Percentiles rank a stretch among this genome's conserved stretches.
phyloP scores from a whole-genome alignment of 202 grass and related monocot genomes.

The Panicum virgatum region DNA sequence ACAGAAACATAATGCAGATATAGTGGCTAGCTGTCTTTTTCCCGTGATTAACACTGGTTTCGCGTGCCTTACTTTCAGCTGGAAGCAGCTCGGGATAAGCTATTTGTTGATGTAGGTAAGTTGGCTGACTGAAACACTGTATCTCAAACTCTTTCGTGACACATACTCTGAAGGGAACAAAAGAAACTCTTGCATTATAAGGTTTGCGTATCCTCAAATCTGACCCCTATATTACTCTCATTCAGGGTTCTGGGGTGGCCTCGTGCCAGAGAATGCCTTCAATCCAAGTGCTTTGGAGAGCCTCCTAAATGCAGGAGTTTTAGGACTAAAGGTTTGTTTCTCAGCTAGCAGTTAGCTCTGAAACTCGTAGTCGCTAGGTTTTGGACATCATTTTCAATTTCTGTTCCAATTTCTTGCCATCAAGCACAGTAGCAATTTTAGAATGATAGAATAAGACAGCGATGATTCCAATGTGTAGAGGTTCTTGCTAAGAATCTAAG shows the following conservation, averaged over 20 bases:
- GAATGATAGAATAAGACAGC: not conserved
- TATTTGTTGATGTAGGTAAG: constrained; percentile 89
- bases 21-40: not conserved
- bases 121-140: not conserved
- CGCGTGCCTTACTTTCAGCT: constrained; percentile 49
- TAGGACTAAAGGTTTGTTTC: constrained; percentile 79
- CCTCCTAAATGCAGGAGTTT: constrained; percentile 70
- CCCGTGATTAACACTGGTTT: not conserved
- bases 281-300: constrained; percentile 64
- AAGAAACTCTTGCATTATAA: not conserved
- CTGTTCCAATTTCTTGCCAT: not conserved
- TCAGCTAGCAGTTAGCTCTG: not conserved
- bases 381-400: not conserved
- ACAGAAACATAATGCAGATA: not conserved
- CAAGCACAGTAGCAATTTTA: not conserved
- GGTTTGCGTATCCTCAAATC: not conserved
- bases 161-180: not conserved
- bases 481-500: not conserved
- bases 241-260: constrained; percentile 93
- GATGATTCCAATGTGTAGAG: not conserved
- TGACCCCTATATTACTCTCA: constrained; percentile 4
- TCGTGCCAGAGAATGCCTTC: constrained; percentile 90
- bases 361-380: not conserved
- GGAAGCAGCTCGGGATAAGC: constrained; percentile 66
- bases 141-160: not conserved